Base-by-base conservation (phyloP, 2,329 filamentous ascomycete species). In the Epichloe sp. region DNA sequence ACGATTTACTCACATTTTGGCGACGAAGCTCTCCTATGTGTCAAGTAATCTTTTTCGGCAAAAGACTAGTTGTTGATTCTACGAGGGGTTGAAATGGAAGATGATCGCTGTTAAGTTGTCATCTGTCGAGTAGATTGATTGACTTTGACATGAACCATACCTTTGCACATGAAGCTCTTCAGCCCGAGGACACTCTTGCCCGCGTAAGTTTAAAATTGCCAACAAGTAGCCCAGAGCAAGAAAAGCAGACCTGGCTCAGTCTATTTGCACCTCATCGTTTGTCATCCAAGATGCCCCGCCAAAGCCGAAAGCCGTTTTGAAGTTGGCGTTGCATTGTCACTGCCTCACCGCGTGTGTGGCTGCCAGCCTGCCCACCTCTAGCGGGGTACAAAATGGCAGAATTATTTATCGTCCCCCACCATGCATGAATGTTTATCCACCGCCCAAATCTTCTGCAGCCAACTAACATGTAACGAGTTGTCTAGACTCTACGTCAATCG, bases 11-110 rank as follows among this genome's bases (percentile, higher is more conserved):
- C 70, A 48, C 69, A 79, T 12, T 96, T 96, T 71, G 91, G 91
- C 2, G 83, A 89, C 51, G 79, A 91, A 59, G 82, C 88, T 4
- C 64, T 91, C 52, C 78, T 94, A 68, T 95, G 90, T 67, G 67
- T 94, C 46, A 71, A 73, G 57, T 83, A 58, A 69, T 3, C 6
- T 7, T 7, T 3, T 7, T 5, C 5, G 17, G 5, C n/a, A 1
- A 21, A 46, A 12, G 31, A 1, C 21, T 6, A 19, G 19, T 17
- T 31, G 6, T 3, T 21, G 19, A 31, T 31, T 47, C 19, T 47
- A 17, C 14, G 5, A 17, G 31, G 23, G 44, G 34, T 46, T 15
- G 11, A 36, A 46, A 11, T 15, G 31, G 31, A 36, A 23, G 44
- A 21, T 15, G 34, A 15, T 23, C 12, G 34, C 31, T 37, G 44